phyloP scores from a whole-genome alignment of 2,329 filamentous ascomycete species.

The Pezicula neosporulosa region DNA sequence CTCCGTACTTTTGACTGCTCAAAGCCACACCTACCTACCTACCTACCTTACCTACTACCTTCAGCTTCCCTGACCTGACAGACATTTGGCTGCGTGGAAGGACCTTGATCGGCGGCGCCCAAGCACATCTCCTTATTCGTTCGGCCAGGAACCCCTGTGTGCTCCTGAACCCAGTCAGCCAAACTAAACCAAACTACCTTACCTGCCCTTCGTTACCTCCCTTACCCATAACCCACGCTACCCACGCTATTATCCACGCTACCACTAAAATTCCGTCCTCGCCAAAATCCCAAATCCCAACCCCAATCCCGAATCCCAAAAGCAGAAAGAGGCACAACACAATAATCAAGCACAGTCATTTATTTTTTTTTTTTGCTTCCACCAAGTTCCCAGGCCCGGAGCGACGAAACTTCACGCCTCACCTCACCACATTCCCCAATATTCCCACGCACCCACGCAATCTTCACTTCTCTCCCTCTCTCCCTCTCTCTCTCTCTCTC shows the following conservation, averaged over 20 bases:
- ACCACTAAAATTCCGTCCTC: neutral
- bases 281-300: too few relatives aligned
- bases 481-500: too few relatives aligned
- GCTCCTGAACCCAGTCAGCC: neutral
- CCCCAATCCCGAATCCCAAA: too few relatives aligned
- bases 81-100: neutral
- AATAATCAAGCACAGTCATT: too few relatives aligned
- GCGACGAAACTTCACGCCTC: neutral
- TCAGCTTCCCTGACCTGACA: too few relatives aligned
- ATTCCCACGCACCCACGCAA: neutral
- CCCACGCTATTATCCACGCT: neutral
- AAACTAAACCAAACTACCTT: neutral
- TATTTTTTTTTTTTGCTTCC: neutral
- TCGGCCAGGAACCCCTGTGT: neutral
- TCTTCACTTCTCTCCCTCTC: too few relatives aligned
- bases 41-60: too few relatives aligned
- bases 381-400: neutral
- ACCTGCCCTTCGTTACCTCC: neutral
- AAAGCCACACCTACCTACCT: too few relatives aligned
- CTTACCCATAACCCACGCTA: neutral
- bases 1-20: too few relatives aligned
- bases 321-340: too few relatives aligned
- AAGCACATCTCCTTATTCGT: neutral
- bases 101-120: neutral
- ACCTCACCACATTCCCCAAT: neutral